Conservation (phyloP, 495 filamentous ascomycete species). For the Peziza echinospora region DNA sequence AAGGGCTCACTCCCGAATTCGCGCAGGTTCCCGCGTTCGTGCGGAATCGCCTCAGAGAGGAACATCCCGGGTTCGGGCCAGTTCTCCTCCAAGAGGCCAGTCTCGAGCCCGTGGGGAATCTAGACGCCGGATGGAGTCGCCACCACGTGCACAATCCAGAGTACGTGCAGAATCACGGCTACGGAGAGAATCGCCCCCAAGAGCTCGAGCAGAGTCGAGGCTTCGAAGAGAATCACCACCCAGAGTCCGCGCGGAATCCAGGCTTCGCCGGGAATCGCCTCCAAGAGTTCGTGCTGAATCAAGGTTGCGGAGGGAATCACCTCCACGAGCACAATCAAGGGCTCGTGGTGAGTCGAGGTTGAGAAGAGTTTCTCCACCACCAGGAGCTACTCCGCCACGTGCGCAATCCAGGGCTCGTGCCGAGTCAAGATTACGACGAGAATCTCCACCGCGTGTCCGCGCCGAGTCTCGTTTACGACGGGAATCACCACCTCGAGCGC, state of each 20-base stretch:
- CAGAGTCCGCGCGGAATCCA: neutral
- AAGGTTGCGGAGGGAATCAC: neutral
- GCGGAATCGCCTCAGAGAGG: too few species aligned
- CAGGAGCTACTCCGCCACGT: too few species aligned
- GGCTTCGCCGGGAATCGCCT: neutral
- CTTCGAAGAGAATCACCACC: neutral
- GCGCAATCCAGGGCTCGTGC: neutral
- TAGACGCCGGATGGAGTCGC: too few species aligned
- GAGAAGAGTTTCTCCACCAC: too few species aligned
- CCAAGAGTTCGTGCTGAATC: neutral
- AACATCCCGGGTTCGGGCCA: too few species aligned
- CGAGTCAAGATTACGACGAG: constrained; percentile 1
- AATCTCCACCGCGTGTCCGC: neutral
- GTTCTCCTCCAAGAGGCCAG: too few species aligned
- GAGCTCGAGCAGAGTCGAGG: neutral
- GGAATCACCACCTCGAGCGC: neutral
- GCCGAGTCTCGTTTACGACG: neutral
- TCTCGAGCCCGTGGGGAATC: too few species aligned
- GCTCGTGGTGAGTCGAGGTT: neutral
- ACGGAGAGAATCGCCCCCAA: neutral
- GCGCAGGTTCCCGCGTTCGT: too few species aligned
- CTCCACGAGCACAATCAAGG: too few species aligned
- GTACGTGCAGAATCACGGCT: neutral
- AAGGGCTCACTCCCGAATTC: too few species aligned
- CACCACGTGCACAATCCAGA: neutral